A percentile compares a stretch with the other conserved stretches of the same genome.
These are phyloP conservation scores for Fomitopsis pinicola DNA, from an alignment of 1,284 basidiomycete species.

Conservation along the genomic window DNA sequence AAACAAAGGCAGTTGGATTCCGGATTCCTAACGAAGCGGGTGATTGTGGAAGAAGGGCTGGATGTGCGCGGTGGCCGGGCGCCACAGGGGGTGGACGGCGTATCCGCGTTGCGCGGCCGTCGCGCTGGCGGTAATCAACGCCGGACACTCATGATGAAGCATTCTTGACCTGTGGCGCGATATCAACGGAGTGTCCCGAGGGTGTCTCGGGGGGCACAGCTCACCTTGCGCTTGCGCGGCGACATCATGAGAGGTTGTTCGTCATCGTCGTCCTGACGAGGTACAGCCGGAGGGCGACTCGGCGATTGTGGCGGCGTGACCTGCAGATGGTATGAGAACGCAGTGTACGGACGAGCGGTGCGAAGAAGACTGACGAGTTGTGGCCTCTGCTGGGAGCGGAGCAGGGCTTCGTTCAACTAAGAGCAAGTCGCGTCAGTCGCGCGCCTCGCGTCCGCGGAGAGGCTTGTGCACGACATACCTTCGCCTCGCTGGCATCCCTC, in stretches of 20 bases:
- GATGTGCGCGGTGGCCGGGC: background rate
- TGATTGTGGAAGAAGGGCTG: background rate
- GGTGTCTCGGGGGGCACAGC: background rate
- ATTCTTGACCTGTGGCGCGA: background rate
- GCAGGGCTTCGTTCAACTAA: background rate
- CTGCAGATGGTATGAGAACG: background rate
- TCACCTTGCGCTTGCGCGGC: slow-evolving; percentile 18
- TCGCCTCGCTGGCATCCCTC: slow-evolving; percentile 27
- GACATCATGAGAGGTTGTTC: slow-evolving; percentile 19
- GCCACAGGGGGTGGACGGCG: background rate
- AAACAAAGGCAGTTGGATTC: background rate
- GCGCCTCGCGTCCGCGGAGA: background rate
- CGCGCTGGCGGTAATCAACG: background rate
- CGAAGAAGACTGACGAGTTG: background rate
- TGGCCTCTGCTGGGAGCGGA: background rate
- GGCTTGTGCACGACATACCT: slow-evolving; percentile 14
- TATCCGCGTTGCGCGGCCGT: background rate
- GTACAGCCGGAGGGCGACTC: background rate
- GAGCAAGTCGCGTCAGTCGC: slow-evolving; percentile 2
- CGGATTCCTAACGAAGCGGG: background rate
- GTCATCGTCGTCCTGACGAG: slow-evolving; percentile 15
- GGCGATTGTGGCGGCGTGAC: slow-evolving; percentile 7
- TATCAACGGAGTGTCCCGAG: background rate
- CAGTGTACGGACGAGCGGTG: background rate
- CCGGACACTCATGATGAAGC: background rate